phyloP scores from a whole-genome alignment of 2,329 filamentous ascomycete species.

The Aotearoamyces nothofagi region DNA sequence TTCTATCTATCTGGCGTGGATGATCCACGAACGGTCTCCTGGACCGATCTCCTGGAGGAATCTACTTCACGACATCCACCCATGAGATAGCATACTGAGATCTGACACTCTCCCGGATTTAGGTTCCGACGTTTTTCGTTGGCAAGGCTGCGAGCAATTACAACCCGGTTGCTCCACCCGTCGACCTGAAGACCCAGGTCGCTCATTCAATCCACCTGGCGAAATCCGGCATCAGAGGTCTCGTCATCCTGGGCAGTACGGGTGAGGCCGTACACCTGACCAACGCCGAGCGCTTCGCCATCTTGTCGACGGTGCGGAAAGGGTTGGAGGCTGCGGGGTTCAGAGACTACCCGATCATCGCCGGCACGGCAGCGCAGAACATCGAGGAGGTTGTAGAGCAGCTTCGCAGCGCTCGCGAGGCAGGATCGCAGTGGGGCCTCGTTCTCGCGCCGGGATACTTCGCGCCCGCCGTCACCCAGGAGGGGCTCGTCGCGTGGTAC shows the following conservation, averaged over 20 bases:
- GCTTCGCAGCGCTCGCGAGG: slow-evolving; percentile 30
- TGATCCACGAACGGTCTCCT: too few relatives aligned
- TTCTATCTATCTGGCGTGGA: too few relatives aligned
- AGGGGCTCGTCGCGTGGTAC: slow-evolving; percentile 45
- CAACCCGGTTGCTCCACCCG: slow-evolving; percentile 11
- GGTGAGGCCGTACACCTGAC: slow-evolving; percentile 49
- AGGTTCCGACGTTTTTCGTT: slow-evolving; percentile 48
- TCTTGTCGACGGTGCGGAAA: slow-evolving; percentile 37
- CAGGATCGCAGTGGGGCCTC: slow-evolving; percentile 46
- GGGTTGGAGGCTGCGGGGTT: slow-evolving; percentile 38
- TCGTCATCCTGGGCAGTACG: slow-evolving; percentile 47
- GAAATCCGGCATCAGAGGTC: slow-evolving; percentile 39
- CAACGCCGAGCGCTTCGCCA: slow-evolving; percentile 34
- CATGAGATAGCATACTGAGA: too few relatives aligned
- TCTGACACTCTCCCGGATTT: slow-evolving; percentile 29
- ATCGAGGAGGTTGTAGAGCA: slow-evolving; percentile 40
- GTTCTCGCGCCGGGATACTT: slow-evolving; percentile 53
- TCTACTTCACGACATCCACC: too few relatives aligned
- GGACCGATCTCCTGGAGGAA: too few relatives aligned
- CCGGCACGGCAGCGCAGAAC: slow-evolving; percentile 39
- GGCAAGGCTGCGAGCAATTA: slow-evolving; percentile 14
- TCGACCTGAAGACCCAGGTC: slow-evolving; percentile 41
- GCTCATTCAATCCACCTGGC: slow-evolving; percentile 44
- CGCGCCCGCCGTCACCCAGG: slow-evolving; percentile 38
- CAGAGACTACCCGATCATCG: slow-evolving; percentile 42